These are phyloP conservation scores for Aschersonia sp. DNA, from an alignment of 2,329 filamentous ascomycete species.

Conservation along the genomic window DNA sequence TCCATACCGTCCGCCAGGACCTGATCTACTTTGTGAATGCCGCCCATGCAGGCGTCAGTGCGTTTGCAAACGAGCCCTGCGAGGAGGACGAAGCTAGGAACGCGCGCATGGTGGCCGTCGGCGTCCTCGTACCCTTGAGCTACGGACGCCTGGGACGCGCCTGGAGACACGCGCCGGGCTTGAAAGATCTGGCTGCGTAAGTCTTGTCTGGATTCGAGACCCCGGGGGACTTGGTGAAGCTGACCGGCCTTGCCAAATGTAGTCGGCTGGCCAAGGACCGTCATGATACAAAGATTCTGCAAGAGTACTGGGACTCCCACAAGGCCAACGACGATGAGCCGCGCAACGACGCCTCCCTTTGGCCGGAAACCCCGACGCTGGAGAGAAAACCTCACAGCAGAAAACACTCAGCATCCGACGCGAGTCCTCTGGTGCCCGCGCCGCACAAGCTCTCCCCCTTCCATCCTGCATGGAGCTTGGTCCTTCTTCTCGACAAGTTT, in stretches of 20 bases:
- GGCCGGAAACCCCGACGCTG: constrained; percentile 18
- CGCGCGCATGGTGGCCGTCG: constrained; percentile 86
- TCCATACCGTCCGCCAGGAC: constrained; percentile 80
- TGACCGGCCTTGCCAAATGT: background rate
- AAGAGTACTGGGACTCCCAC: constrained; percentile 63
- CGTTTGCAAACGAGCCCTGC: constrained; percentile 74
- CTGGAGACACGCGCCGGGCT: constrained; percentile 69
- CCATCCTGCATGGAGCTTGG: constrained; percentile 78
- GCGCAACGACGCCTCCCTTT: constrained; percentile 10
- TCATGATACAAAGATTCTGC: constrained; percentile 47
- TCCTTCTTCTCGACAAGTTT: constrained; percentile 64
- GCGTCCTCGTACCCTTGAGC: constrained; percentile 72
- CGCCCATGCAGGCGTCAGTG: constrained; percentile 73
- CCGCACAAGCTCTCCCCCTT: constrained; percentile 57
- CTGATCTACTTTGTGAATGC: constrained; percentile 80
- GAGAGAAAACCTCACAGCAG: constrained; percentile 31
- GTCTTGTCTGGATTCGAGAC: constrained; percentile 7
- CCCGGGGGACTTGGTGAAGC: background rate
- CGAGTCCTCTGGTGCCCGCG: constrained; percentile 39
- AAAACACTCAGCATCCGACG: constrained; percentile 48
- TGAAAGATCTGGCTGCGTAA: constrained; percentile 63
- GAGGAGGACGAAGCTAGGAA: constrained; percentile 65
- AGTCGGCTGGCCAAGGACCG: constrained; percentile 51
- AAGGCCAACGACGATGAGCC: constrained; percentile 22
- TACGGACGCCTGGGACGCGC: constrained; percentile 74